A percentile compares a stretch with the other conserved stretches of the same genome.
Conservation (phyloP, 2,329 filamentous ascomycete genomes). For the Talaromyces sp. region DNA sequence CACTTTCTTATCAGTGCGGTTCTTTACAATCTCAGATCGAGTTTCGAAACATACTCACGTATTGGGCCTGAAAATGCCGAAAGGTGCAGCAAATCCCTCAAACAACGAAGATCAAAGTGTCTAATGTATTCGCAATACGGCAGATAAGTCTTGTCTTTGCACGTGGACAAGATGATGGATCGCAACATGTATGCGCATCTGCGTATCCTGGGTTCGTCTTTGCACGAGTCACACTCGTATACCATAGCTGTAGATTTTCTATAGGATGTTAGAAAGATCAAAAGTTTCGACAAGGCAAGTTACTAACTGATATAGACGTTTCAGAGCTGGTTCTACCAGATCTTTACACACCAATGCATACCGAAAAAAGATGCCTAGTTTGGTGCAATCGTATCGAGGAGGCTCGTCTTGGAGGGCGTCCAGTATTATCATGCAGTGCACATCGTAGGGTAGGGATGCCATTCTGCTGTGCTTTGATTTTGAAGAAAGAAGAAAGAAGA, state of each 20-base stretch:
- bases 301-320: slow-evolving; percentile 21
- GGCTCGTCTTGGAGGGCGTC: slow-evolving; percentile 19
- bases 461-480: not conserved
- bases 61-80: slow-evolving; percentile 45
- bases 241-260: not conserved
- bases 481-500: not conserved
- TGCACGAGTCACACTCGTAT: not conserved
- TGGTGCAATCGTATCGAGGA: slow-evolving; percentile 6
- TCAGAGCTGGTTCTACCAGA: slow-evolving; percentile 18
- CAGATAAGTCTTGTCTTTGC: slow-evolving; percentile 52
- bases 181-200: slow-evolving; percentile 63
- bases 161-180: slow-evolving; percentile 61
- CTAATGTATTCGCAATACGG: slow-evolving; percentile 67
- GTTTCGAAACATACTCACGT: not conserved
- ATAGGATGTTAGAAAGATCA: not conserved
- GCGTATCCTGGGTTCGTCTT: slow-evolving; percentile 30
- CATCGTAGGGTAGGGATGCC: slow-evolving; percentile 17
- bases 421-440: slow-evolving; percentile 23
- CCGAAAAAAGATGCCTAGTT: slow-evolving; percentile 20
- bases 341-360: slow-evolving; percentile 20
- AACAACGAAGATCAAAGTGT: slow-evolving; percentile 57
- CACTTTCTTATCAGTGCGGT: slow-evolving; percentile 20
- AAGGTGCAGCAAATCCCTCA: slow-evolving; percentile 44
- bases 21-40: not conserved
- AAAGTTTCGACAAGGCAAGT: not conserved